Evolutionary conservation across 2,329 filamentous ascomycete species (phyloP), one percentile per base, ranked within the genome.

Genomic region (Pseudogymnoascus sp.): DNA sequence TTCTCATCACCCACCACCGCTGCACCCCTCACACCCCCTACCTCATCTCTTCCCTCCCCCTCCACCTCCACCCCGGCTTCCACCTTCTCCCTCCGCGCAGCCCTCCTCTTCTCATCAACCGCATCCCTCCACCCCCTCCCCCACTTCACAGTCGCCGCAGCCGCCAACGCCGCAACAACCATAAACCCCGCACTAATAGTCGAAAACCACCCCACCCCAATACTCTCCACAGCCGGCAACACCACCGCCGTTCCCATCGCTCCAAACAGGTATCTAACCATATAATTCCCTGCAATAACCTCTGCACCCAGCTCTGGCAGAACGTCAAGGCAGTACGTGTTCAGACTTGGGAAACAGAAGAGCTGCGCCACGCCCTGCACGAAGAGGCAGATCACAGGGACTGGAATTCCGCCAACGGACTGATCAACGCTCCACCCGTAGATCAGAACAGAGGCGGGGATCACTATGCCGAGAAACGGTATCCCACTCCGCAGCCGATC

Each of bases 271-370:
- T 93, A 95, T 5, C 90, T 81, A 61, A 90, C 79, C 70, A 92
- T 85, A 74, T 93, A 95, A 74, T 93, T 95, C 0, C 89, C 89
- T 0, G 90, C 89, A 48, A 91, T 85, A 3, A 93, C 89, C 71
- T 95, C 90, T 3, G 87, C 84, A 48, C 85, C 85, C 31, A 83
- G 79, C 1, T 80, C 80, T 68, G 88, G 88, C 86, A 93, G 91
- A 11, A 93, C 90, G 73, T 95, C 90, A 43, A 95, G 76, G 73
- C 90, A 93, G 75, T 95, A 93, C 0, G 89, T 90, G 73, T 93
- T 92, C 66, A 93, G 74, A 60, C 83, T 85, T 0, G 89, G 89
- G 71, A 92, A 92, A 69, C 87, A 90, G 71, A 91, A 90, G 5
- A 92, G 77, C 74, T 92, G 88, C 0, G 85, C 87, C 0, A 92